Evolutionary conservation across 805 yeast genomes (phyloP), one percentile per base, ranked within the genome.

Genomic region (Starmera caribaea): DNA sequence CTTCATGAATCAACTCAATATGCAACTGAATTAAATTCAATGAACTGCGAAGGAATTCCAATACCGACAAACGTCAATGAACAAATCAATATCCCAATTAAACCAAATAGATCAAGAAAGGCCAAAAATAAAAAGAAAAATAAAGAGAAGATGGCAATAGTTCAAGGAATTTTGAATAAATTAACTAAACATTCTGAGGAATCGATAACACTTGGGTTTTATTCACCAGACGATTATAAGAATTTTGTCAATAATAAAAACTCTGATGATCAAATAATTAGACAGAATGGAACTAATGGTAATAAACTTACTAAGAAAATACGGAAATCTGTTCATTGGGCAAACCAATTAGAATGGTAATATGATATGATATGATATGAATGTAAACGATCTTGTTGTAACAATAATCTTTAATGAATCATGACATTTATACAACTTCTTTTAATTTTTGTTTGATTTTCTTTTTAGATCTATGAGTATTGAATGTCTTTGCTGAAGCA

Each of bases 11-110:
- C 85, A 9, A 79, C 85, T 3, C 72, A 69, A 46, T 79, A 73
- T 56, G 87, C 83, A 2, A 79, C 86, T 1, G 84, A 79, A 53
- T 63, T 79, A 41, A 79, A 79, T 52, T 69, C 84, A 0, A 66
- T 72, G 30, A 78, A 76, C 48, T 68, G 81, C 42, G 73, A 70
- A 44, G 83, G 81, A 8, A 71, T 79, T 36, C 78, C 79, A 11
- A 54, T 79, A 14, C 87, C 85, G 0, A 77, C 71, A 41, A 69
- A 66, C 40, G 61, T 63, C 2, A 69, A 73, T 41, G 83, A 78
- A 50, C 61, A 74, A 15, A 82, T 78, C 5, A 76, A 76, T 30
- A 76, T 78, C 14, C 83, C 83, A 2, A 40, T 47, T 1, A 36
- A 17, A 4, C 47, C 26, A 21, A 21, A 21, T 21, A 7, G 50